Evolutionary conservation across 1,284 basidiomycete genomes (phyloP).

Genomic region (Naganishia cerealis): DNA sequence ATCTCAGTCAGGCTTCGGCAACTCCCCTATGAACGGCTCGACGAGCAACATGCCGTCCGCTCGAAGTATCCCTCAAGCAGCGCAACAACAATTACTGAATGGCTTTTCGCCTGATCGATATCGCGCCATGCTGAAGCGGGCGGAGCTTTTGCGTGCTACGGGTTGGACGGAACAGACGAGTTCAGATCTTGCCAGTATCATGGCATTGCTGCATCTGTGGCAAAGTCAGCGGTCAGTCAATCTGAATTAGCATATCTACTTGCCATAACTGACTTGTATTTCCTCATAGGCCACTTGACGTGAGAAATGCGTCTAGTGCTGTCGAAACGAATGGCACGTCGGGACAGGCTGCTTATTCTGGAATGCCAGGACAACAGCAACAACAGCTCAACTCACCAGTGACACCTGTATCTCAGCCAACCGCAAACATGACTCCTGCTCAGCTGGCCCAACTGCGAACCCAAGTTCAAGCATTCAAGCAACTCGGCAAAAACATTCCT

Average conservation of each 20-base stretch:
- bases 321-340: background rate
- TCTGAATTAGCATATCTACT: too few species aligned
- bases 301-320: constrained; percentile 9
- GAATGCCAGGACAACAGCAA: background rate
- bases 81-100: constrained; percentile 14
- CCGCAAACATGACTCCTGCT: constrained; percentile 67
- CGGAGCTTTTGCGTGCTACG: constrained; percentile 8
- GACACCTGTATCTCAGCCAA: constrained; percentile 26
- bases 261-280: background rate
- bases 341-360: background rate
- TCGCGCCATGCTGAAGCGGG: constrained; percentile 12
- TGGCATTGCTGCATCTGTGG: constrained; percentile 31
- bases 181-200: constrained; percentile 29
- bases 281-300: background rate
- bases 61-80: constrained; percentile 13
- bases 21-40: background rate
- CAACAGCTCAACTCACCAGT: background rate
- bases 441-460: constrained; percentile 81
- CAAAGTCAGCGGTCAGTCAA: constrained; percentile 13
- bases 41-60: constrained; percentile 5
- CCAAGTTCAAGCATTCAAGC: constrained; percentile 87
- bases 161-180: constrained; percentile 35
- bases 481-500: constrained; percentile 73
- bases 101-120: constrained; percentile 13
- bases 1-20: constrained; percentile 7